Percentiles rank a stretch among this genome's conserved stretches.
phyloP scores from a whole-genome alignment of 345 rosid species.

The Dovyalis caffra region DNA sequence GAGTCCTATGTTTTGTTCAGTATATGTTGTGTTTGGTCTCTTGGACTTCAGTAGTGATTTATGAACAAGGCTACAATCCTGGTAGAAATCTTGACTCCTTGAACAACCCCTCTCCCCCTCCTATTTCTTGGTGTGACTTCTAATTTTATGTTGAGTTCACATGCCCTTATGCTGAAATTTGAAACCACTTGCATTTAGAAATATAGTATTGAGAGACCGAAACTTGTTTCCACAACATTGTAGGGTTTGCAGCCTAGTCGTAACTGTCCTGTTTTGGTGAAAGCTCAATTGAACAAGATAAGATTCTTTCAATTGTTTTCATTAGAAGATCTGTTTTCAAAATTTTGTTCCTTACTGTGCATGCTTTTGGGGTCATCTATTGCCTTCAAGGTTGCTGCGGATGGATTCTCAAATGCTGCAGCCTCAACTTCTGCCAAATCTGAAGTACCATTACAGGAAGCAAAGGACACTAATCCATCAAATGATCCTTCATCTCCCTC shows the following conservation, averaged over 20 bases:
- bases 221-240: slow-evolving; percentile 2
- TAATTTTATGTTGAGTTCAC: not conserved
- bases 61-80: too few relatives aligned
- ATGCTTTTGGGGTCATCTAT: slow-evolving; percentile 51
- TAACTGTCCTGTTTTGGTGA: slow-evolving; percentile 43
- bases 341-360: slow-evolving; percentile 36
- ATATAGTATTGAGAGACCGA: not conserved
- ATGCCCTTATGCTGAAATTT: not conserved
- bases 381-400: slow-evolving; percentile 56
- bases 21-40: too few relatives aligned
- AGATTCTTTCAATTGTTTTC: slow-evolving; percentile 35
- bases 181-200: not conserved
- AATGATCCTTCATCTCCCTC: slow-evolving; percentile 40
- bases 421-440: slow-evolving; percentile 33
- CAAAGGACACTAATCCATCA: slow-evolving; percentile 36
- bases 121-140: too few relatives aligned
- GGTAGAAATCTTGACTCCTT: too few relatives aligned
- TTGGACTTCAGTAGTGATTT: too few relatives aligned
- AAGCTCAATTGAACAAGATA: slow-evolving; percentile 69
- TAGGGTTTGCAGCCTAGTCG: slow-evolving; percentile 44
- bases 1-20: too few relatives aligned
- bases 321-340: slow-evolving; percentile 36
- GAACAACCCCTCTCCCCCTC: too few relatives aligned
- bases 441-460: slow-evolving; percentile 38
- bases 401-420: slow-evolving; percentile 57